A percentile compares a stretch with the other conserved stretches of the same genome.
These are phyloP conservation scores for Penicillium digitatum DNA, from an alignment of 2,329 filamentous ascomycete genomes.

Conservation along the genomic window DNA sequence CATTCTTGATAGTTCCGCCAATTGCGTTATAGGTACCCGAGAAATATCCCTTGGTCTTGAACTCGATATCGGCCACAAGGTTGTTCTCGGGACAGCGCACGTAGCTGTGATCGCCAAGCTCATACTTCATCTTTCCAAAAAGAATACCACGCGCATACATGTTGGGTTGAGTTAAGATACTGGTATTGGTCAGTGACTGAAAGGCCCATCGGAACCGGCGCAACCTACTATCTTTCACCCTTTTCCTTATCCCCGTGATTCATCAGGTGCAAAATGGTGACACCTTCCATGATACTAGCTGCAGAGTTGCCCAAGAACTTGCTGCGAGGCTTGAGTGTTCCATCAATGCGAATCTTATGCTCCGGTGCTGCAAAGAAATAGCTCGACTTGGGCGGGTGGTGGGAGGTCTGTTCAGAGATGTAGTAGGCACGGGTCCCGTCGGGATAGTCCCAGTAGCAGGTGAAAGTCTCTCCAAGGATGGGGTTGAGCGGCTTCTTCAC, in stretches of 20 bases:
- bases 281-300: conserved; percentile 96
- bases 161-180: conserved; percentile 92
- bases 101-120: conserved; percentile 92
- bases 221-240: conserved; percentile 80
- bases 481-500: conserved; percentile 98
- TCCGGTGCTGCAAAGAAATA: conserved; percentile 98
- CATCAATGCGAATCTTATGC: conserved; percentile 90
- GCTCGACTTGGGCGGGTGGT: conserved; percentile 96
- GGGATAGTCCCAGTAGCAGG: conserved; percentile 90
- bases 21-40: conserved; percentile 95
- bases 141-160: conserved; percentile 98
- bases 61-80: conserved; percentile 86
- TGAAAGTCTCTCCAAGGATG: conserved; percentile 90
- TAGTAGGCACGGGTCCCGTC: conserved; percentile 87
- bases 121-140: conserved; percentile 99
- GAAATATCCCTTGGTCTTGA: conserved; percentile 98
- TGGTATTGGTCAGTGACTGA: conserved; percentile 36
- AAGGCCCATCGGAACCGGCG: neutral
- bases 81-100: conserved; percentile 86
- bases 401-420: conserved; percentile 94
- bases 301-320: conserved; percentile 96
- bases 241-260: conserved; percentile 65
- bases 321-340: conserved; percentile 88
- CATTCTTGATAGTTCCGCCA: conserved; percentile 83
- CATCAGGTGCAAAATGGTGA: conserved; percentile 76